Conservation (phyloP, 805 yeast genomes). For the Kuraishia molischiana region DNA sequence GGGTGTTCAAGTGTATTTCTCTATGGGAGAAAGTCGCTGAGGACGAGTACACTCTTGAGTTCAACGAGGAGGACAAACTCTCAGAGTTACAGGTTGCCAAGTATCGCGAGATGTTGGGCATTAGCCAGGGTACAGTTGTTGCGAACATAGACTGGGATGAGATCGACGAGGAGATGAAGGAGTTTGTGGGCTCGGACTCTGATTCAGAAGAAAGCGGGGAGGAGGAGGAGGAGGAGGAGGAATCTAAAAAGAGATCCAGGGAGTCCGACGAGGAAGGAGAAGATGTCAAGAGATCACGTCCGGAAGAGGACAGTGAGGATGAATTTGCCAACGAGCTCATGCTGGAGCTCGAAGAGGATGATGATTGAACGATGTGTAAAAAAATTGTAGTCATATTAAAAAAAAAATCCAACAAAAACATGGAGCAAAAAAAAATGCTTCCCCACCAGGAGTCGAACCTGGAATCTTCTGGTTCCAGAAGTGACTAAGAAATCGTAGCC, state of each 20-base stretch:
- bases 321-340: constrained; percentile 34
- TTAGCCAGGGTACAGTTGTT: constrained; percentile 31
- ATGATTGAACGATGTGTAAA: not conserved
- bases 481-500: constrained; percentile 40
- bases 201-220: constrained; percentile 12
- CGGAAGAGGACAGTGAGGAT: constrained; percentile 13
- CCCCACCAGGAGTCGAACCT: constrained; percentile 49
- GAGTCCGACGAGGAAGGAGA: not conserved
- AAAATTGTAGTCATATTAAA: not conserved
- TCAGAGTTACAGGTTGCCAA: constrained; percentile 35
- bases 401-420: not conserved
- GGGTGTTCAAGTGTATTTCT: constrained; percentile 83
- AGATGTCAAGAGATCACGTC: not conserved
- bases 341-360: constrained; percentile 30
- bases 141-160: constrained; percentile 41
- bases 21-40: constrained; percentile 69
- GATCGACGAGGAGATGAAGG: constrained; percentile 47
- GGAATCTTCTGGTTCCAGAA: constrained; percentile 32
- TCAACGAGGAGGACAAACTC: constrained; percentile 35
- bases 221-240: constrained; percentile 3
- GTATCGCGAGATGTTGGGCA: constrained; percentile 25
- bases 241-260: not conserved
- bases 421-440: constrained; percentile 16
- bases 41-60: constrained; percentile 41
- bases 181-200: constrained; percentile 32